Conservation (phyloP, 1,284 basidiomycete genomes). For the Cutaneotrichosporon mucoides region DNA sequence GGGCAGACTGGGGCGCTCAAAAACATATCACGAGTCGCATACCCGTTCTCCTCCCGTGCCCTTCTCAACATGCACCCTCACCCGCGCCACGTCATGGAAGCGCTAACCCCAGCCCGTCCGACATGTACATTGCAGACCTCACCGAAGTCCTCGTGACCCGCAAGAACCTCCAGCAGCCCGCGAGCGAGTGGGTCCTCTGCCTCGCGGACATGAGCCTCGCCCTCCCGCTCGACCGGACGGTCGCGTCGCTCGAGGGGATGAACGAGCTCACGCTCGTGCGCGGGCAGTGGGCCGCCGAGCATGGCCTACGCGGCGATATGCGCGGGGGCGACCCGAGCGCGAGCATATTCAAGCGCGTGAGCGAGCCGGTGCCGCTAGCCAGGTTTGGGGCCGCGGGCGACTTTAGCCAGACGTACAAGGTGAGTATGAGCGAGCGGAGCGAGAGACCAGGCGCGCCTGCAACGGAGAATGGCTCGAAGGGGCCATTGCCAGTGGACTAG, state of each 20-base stretch:
- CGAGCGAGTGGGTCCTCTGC: slow-evolving; percentile 78
- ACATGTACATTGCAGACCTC: slow-evolving; percentile 97
- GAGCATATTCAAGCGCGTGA: slow-evolving; percentile 82
- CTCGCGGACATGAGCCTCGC: slow-evolving; percentile 73
- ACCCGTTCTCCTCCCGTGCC: no score
- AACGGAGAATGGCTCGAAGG: background rate
- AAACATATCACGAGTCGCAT: no score
- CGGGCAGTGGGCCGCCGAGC: slow-evolving; percentile 64
- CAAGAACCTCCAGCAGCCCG: slow-evolving; percentile 65
- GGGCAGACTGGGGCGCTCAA: no score
- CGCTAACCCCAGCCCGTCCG: slow-evolving; percentile 61
- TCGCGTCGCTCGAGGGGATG: slow-evolving; percentile 83
- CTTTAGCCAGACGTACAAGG: slow-evolving; percentile 69
- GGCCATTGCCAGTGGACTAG: no score
- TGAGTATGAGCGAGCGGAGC: slow-evolving; percentile 35
- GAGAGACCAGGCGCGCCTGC: no score
- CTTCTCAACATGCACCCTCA: no score
- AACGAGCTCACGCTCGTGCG: slow-evolving; percentile 80
- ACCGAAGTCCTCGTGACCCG: slow-evolving; percentile 74
- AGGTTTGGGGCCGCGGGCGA: slow-evolving; percentile 56
- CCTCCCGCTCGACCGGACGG: slow-evolving; percentile 91
- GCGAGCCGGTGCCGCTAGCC: slow-evolving; percentile 60
- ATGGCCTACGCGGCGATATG: slow-evolving; percentile 51
- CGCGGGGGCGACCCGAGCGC: slow-evolving; percentile 79
- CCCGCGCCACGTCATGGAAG: no score